Evolutionary conservation across 2,329 filamentous ascomycete species (phyloP).

Genomic region (Fusarium torulosum): DNA sequence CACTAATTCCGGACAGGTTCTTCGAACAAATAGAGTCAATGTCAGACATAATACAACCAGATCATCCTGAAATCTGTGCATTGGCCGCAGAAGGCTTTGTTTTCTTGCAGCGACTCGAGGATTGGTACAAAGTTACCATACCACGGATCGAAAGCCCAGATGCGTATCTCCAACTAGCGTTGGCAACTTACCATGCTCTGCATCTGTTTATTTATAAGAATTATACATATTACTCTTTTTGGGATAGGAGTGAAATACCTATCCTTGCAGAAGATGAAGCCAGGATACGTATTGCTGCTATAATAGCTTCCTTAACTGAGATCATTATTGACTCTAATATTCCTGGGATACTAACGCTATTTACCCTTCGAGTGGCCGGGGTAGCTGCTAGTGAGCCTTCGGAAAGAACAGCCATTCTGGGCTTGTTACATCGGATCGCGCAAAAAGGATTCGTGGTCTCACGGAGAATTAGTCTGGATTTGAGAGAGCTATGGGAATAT

Average conservation of each 20-base stretch:
- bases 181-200: constrained; percentile 34
- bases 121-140: neutral
- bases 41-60: neutral
- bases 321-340: constrained; percentile 27
- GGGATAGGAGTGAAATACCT: constrained; percentile 28
- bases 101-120: constrained; percentile 14
- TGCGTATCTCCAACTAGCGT: constrained; percentile 13
- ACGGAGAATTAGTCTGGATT: constrained; percentile 38
- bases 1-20: constrained; percentile 19
- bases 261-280: constrained; percentile 1
- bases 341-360: constrained; percentile 39
- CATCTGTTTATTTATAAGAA: constrained; percentile 42
- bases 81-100: constrained; percentile 26
- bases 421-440: constrained; percentile 26
- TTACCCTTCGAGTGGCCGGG: constrained; percentile 46
- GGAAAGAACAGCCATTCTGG: neutral
- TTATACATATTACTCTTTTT: constrained; percentile 44
- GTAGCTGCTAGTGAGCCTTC: neutral
- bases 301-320: neutral
- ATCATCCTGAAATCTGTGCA: neutral
- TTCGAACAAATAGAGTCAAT: constrained; percentile 36
- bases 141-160: neutral
- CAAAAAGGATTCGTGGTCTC: constrained; percentile 45
- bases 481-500: constrained; percentile 41
- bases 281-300: neutral